Evolutionary conservation across 2,329 filamentous ascomycete species (phyloP).

Genomic region (Raffaelea albimanens): DNA sequence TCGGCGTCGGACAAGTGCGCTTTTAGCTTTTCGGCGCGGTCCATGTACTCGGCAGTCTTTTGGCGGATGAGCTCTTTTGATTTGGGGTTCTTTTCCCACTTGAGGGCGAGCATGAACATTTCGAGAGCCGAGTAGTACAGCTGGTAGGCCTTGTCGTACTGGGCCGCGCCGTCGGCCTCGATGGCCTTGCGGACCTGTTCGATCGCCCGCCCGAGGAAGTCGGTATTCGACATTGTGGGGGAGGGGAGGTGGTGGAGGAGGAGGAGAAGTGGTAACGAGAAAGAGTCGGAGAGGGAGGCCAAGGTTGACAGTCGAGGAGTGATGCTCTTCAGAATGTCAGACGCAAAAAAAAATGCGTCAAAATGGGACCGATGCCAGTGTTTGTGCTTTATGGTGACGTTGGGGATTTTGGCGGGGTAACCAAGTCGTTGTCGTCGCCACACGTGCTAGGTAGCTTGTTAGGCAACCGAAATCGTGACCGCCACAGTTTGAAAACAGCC

Average conservation of each 20-base stretch:
- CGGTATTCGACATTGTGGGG: constrained; percentile 77
- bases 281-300: too few species aligned
- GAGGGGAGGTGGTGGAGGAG: neutral
- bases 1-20: constrained; percentile 72
- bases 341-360: too few species aligned
- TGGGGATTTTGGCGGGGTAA: constrained; percentile 28
- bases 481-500: constrained; percentile 1
- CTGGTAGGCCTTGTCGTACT: constrained; percentile 96
- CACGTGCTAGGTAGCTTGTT: neutral
- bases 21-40: constrained; percentile 96
- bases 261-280: too few species aligned
- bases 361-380: too few species aligned
- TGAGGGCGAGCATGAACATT: constrained; percentile 96
- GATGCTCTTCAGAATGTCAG: too few species aligned
- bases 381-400: neutral
- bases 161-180: constrained; percentile 86
- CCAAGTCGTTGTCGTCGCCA: constrained; percentile 12
- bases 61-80: constrained; percentile 95
- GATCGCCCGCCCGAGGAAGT: constrained; percentile 95
- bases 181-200: constrained; percentile 96
- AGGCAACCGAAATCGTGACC: too few species aligned
- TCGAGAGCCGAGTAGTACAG: constrained; percentile 93
- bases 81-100: constrained; percentile 98
- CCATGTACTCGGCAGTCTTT: constrained; percentile 96
- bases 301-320: too few species aligned